Conservation (phyloP, 495 filamentous ascomycete species). For the Neurospora sp. region DNA sequence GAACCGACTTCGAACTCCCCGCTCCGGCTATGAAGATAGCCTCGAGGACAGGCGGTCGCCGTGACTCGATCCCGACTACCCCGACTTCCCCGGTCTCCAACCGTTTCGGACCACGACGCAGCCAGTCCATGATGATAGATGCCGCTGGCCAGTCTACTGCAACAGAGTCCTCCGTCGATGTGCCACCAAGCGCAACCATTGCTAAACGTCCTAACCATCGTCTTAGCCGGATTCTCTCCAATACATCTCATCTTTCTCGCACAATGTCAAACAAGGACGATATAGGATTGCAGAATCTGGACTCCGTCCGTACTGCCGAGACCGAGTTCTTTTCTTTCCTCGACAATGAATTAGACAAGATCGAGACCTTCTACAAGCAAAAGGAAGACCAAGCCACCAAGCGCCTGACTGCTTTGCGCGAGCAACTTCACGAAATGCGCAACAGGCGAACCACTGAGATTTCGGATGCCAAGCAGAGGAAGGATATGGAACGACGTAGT, state of each 20-base stretch:
- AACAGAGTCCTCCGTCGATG: conserved; percentile 2
- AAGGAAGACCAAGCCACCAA: conserved; percentile 73
- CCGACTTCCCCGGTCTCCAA: conserved; percentile 3
- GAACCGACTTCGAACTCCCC: conserved; percentile 50
- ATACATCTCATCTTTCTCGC: conserved; percentile 8
- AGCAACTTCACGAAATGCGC: conserved; percentile 82
- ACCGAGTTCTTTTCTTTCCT: conserved; percentile 72
- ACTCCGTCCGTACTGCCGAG: conserved; percentile 46
- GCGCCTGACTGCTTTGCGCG: conserved; percentile 57
- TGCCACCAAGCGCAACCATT: conserved; percentile 4
- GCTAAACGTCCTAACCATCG: conserved; percentile 13
- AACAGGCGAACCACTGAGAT: conserved; percentile 67
- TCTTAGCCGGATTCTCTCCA: conserved; percentile 20
- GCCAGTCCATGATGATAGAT: conserved; percentile 14
- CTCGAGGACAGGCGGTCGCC: conserved; percentile 25
- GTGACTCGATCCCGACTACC: not conserved
- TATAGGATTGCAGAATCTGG: conserved; percentile 28
- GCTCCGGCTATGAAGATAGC: conserved; percentile 59
- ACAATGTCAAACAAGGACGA: conserved; percentile 13
- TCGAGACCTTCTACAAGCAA: conserved; percentile 71
- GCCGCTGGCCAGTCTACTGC: conserved; percentile 3
- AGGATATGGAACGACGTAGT: conserved; percentile 10
- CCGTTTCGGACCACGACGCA: conserved; percentile 12
- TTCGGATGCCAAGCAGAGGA: conserved; percentile 27
- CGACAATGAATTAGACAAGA: conserved; percentile 70